Evolutionary conservation across 306 rosid genomes (phyloP).

Genomic region (Cucumis hystrix): DNA sequence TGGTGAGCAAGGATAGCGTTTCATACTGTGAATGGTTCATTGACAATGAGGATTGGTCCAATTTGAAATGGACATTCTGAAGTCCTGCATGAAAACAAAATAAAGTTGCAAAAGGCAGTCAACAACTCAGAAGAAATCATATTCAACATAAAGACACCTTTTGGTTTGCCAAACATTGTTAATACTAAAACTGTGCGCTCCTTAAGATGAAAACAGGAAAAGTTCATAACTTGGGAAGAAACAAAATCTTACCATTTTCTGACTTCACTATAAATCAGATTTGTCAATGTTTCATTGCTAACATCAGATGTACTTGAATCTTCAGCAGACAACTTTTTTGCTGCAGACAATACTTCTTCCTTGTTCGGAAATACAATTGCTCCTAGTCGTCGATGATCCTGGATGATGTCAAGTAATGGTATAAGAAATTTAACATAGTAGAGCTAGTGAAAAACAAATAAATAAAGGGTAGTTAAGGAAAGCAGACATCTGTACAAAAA

Average conservation of each 20-base stretch:
- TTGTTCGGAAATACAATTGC: constrained; percentile 86
- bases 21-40: constrained; percentile 78
- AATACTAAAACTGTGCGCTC: neutral
- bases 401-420: constrained; percentile 3
- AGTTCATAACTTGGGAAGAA: neutral
- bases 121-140: neutral
- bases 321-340: constrained; percentile 31
- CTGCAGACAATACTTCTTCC: constrained; percentile 54
- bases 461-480: neutral
- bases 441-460: neutral
- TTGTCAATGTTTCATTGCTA: constrained; percentile 34
- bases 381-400: constrained; percentile 93
- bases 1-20: neutral
- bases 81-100: constrained; percentile 45
- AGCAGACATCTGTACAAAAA: neutral
- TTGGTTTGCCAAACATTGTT: neutral
- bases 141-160: neutral
- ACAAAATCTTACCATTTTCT: constrained; percentile 35
- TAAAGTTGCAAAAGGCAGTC: neutral
- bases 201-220: neutral
- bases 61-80: constrained; percentile 62
- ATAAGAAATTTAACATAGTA: neutral
- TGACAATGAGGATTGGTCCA: constrained; percentile 69
- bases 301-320: constrained; percentile 43
- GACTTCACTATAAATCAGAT: constrained; percentile 46